Conservation (phyloP, 352 stramenopile species). For the Globisporangium barbulae region DNA sequence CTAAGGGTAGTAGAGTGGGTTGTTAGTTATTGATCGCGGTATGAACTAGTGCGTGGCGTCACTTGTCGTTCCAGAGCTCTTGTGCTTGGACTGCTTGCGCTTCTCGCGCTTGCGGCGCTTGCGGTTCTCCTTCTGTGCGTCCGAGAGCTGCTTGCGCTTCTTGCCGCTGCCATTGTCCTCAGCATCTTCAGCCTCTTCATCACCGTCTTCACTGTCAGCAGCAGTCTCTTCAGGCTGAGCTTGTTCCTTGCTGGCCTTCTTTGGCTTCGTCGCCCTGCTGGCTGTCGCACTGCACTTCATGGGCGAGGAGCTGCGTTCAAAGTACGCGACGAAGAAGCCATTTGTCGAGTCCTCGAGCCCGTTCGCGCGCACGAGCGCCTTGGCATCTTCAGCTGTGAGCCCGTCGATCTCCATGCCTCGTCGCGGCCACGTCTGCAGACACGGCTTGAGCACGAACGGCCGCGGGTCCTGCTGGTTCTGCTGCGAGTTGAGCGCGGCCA, state of each 20-base stretch:
- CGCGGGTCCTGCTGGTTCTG: slow-evolving; percentile 38
- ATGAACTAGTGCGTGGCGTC: background rate
- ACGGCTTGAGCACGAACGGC: slow-evolving; percentile 67
- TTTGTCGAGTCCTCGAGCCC: slow-evolving; percentile 92
- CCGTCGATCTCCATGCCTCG: slow-evolving; percentile 62
- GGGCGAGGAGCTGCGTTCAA: slow-evolving; percentile 63
- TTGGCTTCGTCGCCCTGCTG: background rate
- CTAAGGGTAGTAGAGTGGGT: background rate
- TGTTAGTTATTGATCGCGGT: background rate
- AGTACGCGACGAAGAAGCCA: slow-evolving; percentile 97
- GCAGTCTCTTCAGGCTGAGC: background rate
- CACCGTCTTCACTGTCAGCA: background rate
- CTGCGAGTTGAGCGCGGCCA: slow-evolving; percentile 70
- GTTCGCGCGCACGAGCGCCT: slow-evolving; percentile 90
- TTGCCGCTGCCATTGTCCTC: slow-evolving; percentile 15
- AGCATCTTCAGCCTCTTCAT: slow-evolving; percentile 3
- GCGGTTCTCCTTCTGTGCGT: slow-evolving; percentile 63
- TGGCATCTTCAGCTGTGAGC: slow-evolving; percentile 56
- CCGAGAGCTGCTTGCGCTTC: slow-evolving; percentile 67
- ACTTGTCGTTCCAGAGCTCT: background rate
- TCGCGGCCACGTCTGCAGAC: slow-evolving; percentile 68
- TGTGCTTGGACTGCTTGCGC: slow-evolving; percentile 29
- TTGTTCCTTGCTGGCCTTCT: slow-evolving; percentile 6
- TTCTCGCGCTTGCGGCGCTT: slow-evolving; percentile 77
- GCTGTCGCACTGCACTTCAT: slow-evolving; percentile 2